Percentiles rank a stretch among this genome's conserved stretches.
phyloP scores from a whole-genome alignment of 1,284 basidiomycete genomes.

The Pseudozyma flocculosa region DNA sequence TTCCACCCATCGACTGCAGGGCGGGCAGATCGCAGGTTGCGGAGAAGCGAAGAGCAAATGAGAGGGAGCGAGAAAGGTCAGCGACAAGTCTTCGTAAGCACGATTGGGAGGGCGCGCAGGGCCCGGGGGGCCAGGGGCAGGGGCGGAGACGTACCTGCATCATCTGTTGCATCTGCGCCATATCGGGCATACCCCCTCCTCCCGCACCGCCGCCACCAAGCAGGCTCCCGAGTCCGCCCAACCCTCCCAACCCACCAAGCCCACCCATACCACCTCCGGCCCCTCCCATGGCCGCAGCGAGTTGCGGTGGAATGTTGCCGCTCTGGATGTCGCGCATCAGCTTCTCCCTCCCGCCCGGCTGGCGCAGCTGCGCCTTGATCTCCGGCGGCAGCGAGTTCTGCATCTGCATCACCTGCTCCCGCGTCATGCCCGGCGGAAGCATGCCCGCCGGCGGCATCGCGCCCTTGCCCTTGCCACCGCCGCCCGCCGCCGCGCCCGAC shows the following conservation, averaged over 20 bases:
- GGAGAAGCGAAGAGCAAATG: conserved; percentile 33
- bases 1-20: conserved; percentile 51
- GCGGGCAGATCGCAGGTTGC: no score
- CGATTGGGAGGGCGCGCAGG: no score
- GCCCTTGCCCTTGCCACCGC: conserved; percentile 27
- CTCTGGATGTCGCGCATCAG: conserved; percentile 43
- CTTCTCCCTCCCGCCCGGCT: conserved; percentile 55
- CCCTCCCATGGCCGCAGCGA: conserved; percentile 20
- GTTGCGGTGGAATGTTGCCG: conserved; percentile 41
- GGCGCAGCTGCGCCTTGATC: conserved; percentile 56
- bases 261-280: conserved; percentile 29
- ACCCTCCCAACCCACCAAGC: conserved; percentile 22
- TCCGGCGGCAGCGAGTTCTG: conserved; percentile 55
- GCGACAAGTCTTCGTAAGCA: no score
- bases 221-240: conserved; percentile 25
- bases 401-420: conserved; percentile 55
- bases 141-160: conserved; percentile 55
- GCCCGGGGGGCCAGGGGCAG: no score
- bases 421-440: conserved; percentile 53
- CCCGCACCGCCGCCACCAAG: conserved; percentile 22
- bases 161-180: conserved; percentile 55
- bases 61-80: neutral
- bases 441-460: conserved; percentile 33
- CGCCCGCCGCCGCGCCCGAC: conserved; percentile 27
- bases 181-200: conserved; percentile 38